Evolutionary conservation across 2,329 filamentous ascomycete genomes (phyloP).

Genomic region (Meredithiella fracta): DNA sequence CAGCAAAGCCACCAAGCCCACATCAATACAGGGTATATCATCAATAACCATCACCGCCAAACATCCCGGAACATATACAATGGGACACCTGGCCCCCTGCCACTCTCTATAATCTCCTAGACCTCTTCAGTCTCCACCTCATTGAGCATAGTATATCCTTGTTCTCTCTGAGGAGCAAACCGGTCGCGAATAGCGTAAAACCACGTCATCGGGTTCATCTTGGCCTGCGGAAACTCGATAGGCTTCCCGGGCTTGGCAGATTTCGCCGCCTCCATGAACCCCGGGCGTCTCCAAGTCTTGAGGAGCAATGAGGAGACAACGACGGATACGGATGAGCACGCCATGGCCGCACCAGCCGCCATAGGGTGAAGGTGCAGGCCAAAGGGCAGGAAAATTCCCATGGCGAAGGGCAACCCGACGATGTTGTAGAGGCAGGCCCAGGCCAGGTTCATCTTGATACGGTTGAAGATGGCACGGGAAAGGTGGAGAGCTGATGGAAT

Average conservation of each 20-base stretch:
- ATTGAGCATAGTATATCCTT: conserved; percentile 4
- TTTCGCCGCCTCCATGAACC: conserved; percentile 65
- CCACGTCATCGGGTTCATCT: conserved; percentile 11
- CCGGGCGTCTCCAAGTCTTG: conserved; percentile 70
- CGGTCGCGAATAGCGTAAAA: not conserved
- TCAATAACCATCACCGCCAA: too few relatives aligned
- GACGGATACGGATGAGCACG: conserved; percentile 74
- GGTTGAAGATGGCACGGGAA: conserved; percentile 66
- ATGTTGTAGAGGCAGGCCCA: conserved; percentile 93
- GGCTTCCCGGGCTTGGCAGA: conserved; percentile 36
- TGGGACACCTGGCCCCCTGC: too few relatives aligned
- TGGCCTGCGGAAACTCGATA: conserved; percentile 27
- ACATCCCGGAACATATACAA: too few relatives aligned
- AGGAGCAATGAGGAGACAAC: conserved; percentile 70
- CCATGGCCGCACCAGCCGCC: conserved; percentile 91
- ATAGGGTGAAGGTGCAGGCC: conserved; percentile 81
- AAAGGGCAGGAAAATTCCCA: conserved; percentile 87
- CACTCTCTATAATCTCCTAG: not conserved
- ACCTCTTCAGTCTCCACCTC: conserved; percentile 2
- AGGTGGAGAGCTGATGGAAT: conserved; percentile 78
- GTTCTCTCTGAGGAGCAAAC: not conserved
- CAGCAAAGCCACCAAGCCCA: too few relatives aligned
- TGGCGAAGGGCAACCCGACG: conserved; percentile 82
- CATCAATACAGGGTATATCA: too few relatives aligned
- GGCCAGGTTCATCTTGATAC: conserved; percentile 83